These are phyloP conservation scores for Phytophthora sp. DNA, from an alignment of 352 stramenopile genomes.

Conservation along the genomic window DNA sequence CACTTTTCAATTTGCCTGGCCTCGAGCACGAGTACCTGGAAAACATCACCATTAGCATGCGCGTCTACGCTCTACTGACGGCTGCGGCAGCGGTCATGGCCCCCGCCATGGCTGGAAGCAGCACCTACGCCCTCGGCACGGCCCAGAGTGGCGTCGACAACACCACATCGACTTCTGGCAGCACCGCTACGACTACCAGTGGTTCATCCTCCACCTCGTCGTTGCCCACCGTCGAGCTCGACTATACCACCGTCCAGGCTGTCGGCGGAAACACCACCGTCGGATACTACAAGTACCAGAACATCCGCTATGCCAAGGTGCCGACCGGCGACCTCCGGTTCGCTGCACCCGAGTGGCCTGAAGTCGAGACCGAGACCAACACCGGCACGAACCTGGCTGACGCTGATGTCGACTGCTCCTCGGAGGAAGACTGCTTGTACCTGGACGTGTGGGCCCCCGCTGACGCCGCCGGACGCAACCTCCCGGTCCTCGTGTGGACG, in stretches of 20 bases:
- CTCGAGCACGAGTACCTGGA: no score
- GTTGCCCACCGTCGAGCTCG: conserved; percentile 22
- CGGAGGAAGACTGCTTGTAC: conserved; percentile 16
- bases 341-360: conserved; percentile 21
- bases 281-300: conserved; percentile 44
- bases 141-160: not conserved
- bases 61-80: conserved; percentile 16
- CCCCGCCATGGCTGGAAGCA: conserved; percentile 3
- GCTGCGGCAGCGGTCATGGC: not conserved
- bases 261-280: conserved; percentile 27
- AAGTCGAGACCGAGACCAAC: conserved; percentile 28
- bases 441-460: conserved; percentile 39
- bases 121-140: not conserved
- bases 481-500: conserved; percentile 40
- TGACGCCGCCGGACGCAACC: conserved; percentile 20
- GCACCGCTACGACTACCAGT: not conserved
- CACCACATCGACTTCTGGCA: not conserved
- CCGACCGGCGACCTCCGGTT: conserved; percentile 36
- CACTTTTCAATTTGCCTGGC: no score
- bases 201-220: conserved; percentile 2
- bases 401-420: conserved; percentile 18
- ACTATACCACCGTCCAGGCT: conserved; percentile 34
- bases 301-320: conserved; percentile 34
- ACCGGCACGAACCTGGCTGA: conserved; percentile 28
- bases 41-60: conserved; percentile 5